Evolutionary conservation across 495 filamentous ascomycete species (phyloP).

Genomic region (Penicillium salamii): DNA sequence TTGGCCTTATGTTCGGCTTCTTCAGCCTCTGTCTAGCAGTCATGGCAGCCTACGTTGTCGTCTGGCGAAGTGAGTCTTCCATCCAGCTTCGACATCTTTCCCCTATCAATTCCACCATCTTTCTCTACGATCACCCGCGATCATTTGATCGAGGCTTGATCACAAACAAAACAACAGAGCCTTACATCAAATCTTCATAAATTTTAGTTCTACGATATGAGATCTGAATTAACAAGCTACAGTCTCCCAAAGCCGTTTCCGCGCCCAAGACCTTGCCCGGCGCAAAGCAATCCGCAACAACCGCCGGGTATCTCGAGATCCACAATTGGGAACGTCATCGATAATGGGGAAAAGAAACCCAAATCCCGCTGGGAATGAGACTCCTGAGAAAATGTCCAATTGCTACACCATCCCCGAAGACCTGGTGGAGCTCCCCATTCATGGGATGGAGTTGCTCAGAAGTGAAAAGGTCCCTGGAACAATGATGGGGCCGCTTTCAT

Average conservation of each 20-base stretch:
- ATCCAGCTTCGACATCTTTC: too few species aligned
- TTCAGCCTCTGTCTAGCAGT: conserved; percentile 34
- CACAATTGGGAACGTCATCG: conserved; percentile 10
- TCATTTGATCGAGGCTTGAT: too few species aligned
- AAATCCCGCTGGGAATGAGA: neutral
- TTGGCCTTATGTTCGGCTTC: conserved; percentile 45
- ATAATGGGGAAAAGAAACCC: conserved; percentile 7
- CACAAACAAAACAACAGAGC: too few species aligned
- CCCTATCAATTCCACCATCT: too few species aligned
- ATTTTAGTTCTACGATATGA: neutral
- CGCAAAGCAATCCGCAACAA: conserved; percentile 32
- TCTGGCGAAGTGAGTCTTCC: conserved; percentile 34
- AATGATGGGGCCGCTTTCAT: neutral
- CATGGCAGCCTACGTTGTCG: conserved; percentile 33
- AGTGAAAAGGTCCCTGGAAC: neutral
- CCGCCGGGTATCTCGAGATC: conserved; percentile 1
- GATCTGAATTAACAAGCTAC: neutral
- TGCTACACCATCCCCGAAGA: conserved; percentile 9
- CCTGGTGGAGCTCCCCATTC: conserved; percentile 20
- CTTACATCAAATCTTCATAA: too few species aligned
- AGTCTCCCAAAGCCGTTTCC: conserved; percentile 25
- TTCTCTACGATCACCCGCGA: too few species aligned
- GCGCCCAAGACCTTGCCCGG: conserved; percentile 29
- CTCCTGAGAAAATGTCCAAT: conserved; percentile 29
- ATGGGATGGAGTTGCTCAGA: conserved; percentile 9